Percentiles rank a stretch among this genome's conserved stretches.
Evolutionary conservation across 2,329 filamentous ascomycete species (phyloP).

Genomic region (Ceratocystiopsis minuta): DNA sequence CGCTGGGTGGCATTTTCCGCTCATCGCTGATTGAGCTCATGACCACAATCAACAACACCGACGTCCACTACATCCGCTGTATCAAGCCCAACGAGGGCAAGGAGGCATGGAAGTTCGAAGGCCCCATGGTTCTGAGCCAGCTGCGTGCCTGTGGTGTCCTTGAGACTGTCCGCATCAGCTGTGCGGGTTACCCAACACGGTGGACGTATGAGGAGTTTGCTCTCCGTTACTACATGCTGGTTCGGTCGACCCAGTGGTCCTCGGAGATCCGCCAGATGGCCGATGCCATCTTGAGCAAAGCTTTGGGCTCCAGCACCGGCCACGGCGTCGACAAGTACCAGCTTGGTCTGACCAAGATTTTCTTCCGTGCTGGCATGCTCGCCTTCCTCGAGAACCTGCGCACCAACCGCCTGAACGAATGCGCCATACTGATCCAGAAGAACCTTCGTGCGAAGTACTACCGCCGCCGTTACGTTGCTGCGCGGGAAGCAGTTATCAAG

Average conservation of each 20-base stretch:
- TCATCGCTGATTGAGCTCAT: conserved; percentile 96
- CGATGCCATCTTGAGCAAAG: conserved; percentile 76
- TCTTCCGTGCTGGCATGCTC: conserved; percentile 98
- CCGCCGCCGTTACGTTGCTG: conserved; percentile 74
- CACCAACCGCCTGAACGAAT: conserved; percentile 77
- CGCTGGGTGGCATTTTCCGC: conserved; percentile 95
- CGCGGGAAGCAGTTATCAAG: conserved; percentile 59
- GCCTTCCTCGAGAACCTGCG: conserved; percentile 91
- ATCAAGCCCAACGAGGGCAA: conserved; percentile 98
- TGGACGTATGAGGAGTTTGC: conserved; percentile 99
- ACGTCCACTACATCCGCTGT: conserved; percentile 97
- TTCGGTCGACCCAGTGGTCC: conserved; percentile 78
- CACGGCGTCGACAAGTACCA: conserved; percentile 86
- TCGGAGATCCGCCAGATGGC: conserved; percentile 89
- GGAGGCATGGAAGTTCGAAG: conserved; percentile 93
- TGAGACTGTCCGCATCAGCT: conserved; percentile 94
- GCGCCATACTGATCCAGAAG: conserved; percentile 97
- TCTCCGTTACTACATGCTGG: conserved; percentile 93
- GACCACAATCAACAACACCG: conserved; percentile 92
- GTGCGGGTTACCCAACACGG: conserved; percentile 86
- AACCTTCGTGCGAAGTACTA: conserved; percentile 93
- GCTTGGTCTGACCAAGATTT: conserved; percentile 93
- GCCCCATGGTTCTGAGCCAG: conserved; percentile 95
- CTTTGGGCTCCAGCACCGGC: conserved; percentile 58
- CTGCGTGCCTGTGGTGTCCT: conserved; percentile 95